phyloP scores from a whole-genome alignment of 441 rosid species.

The Gossypium davidsonii region DNA sequence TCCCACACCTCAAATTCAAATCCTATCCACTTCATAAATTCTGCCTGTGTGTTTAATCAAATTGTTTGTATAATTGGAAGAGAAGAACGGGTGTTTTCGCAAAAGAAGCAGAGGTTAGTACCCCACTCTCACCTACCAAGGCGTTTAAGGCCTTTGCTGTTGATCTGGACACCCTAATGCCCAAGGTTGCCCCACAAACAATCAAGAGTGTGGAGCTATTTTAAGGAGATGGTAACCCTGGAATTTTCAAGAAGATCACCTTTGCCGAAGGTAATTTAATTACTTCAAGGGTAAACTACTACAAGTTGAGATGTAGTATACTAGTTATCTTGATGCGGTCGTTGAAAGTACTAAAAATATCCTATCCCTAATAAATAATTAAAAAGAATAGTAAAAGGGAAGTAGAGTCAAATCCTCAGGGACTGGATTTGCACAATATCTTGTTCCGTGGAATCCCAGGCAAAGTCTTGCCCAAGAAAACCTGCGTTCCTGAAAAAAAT shows the following conservation, averaged over 20 bases:
- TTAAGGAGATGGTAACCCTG: slow-evolving; percentile 28
- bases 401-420: too few relatives aligned
- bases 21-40: too few relatives aligned
- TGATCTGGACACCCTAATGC: slow-evolving; percentile 16
- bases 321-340: too few relatives aligned
- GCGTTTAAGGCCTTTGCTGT: slow-evolving; percentile 28
- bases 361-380: too few relatives aligned
- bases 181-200: slow-evolving; percentile 11
- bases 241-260: slow-evolving; percentile 14
- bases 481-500: too few relatives aligned
- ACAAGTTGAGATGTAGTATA: too few relatives aligned
- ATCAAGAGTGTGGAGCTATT: slow-evolving; percentile 11
- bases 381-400: too few relatives aligned
- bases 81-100: slow-evolving; percentile 20
- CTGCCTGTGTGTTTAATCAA: too few relatives aligned
- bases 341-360: too few relatives aligned
- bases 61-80: neutral
- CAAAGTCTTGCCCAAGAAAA: too few relatives aligned
- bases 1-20: neutral
- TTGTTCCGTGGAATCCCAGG: too few relatives aligned
- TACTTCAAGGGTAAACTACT: neutral
- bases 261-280: slow-evolving; percentile 19
- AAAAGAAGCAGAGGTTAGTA: slow-evolving; percentile 14
- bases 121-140: slow-evolving; percentile 17
- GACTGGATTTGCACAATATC: too few relatives aligned